A percentile compares a stretch with the other conserved stretches of the same genome.
These are phyloP conservation scores for Calonectria pseudoreteaudii DNA, from an alignment of 2,329 filamentous ascomycete species.

Conservation along the genomic window DNA sequence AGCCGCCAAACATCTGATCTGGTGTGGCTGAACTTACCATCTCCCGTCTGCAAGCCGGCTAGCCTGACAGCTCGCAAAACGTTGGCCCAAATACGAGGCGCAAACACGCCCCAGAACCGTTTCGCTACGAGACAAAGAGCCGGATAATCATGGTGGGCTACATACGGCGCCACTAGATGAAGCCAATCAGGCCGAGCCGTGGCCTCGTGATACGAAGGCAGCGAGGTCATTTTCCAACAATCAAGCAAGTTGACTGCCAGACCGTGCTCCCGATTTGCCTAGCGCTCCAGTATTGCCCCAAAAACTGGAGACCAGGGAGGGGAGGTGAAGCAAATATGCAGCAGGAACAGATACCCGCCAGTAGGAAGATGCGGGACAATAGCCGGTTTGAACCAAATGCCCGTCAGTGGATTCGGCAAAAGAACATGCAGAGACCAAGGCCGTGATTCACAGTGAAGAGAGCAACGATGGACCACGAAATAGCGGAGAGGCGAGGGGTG, in stretches of 20 bases:
- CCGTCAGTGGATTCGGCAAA: background rate
- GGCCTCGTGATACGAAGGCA: constrained; percentile 68
- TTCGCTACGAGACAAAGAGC: constrained; percentile 61
- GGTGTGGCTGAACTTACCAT: constrained; percentile 52
- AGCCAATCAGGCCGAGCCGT: constrained; percentile 61
- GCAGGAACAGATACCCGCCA: background rate
- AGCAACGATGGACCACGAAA: background rate
- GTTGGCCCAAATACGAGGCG: constrained; percentile 65
- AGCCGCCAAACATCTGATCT: background rate
- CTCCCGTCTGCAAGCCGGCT: constrained; percentile 56
- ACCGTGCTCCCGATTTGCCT: background rate
- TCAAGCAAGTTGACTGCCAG: background rate
- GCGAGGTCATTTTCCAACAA: constrained; percentile 42
- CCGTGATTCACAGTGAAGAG: background rate
- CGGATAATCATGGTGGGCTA: constrained; percentile 55
- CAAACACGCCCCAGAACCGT: constrained; percentile 62
- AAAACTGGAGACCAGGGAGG: background rate
- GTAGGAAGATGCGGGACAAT: background rate
- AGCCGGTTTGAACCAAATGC: background rate
- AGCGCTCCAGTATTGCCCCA: background rate
- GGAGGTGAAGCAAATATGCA: background rate
- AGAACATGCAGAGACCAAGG: background rate
- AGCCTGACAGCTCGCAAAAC: constrained; percentile 54
- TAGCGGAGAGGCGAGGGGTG: background rate
- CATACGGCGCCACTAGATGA: constrained; percentile 57